Conservation (phyloP, 2,329 filamentous ascomycete genomes). For the Byssothecium circinans region DNA sequence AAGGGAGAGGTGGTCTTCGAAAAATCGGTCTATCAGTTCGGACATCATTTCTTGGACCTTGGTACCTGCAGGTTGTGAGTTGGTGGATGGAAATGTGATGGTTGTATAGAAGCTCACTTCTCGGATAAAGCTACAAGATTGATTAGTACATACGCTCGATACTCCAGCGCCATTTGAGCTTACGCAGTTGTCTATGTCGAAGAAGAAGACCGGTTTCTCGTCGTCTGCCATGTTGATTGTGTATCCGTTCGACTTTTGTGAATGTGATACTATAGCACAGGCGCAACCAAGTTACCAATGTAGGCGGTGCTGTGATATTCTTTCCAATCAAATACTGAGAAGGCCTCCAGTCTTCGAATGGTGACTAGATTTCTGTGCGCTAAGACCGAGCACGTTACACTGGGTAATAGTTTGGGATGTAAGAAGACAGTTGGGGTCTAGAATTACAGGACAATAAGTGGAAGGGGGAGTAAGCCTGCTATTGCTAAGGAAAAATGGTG, state of each 20-base stretch:
- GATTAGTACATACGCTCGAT: constrained; percentile 11
- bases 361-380: no score
- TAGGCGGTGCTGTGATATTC: no score
- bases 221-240: constrained; percentile 27
- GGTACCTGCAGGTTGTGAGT: constrained; percentile 55
- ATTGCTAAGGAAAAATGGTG: no score
- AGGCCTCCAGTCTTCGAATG: no score
- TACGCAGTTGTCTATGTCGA: constrained; percentile 97
- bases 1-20: constrained; percentile 71
- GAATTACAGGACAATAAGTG: no score
- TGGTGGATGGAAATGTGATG: constrained; percentile 13
- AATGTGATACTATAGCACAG: background rate
- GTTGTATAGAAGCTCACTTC: constrained; percentile 60
- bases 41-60: constrained; percentile 90
- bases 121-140: constrained; percentile 70
- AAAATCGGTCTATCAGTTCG: constrained; percentile 72
- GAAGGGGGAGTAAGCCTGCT: no score
- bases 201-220: constrained; percentile 64
- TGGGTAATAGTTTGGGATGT: no score
- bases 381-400: no score
- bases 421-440: no score
- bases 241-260: background rate
- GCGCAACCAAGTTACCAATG: no score
- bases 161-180: constrained; percentile 30
- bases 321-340: no score